Base-by-base conservation (phyloP, 257 asterid species). In the Handroanthus guayacan region DNA sequence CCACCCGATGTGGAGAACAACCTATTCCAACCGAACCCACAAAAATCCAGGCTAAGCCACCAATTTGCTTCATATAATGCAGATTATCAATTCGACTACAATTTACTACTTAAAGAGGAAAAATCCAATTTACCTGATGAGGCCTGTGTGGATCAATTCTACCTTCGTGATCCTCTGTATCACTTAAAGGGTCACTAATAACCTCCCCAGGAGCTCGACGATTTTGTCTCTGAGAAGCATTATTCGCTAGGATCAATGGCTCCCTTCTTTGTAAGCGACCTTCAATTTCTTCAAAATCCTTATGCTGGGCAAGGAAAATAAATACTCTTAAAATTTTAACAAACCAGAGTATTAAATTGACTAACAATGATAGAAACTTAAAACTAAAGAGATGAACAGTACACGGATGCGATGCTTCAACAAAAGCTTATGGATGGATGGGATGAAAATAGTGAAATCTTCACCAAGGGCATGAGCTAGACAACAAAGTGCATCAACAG, bases 381-480 rank as follows among this genome's bases (percentile, higher is more conserved):
- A 57, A 56, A 43, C 47, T 48, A 47, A 50, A 61, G 47, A 60
- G 54, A 72, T 39, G 75, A 76, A 39, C 41, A 39, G 60, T 87
- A 95, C 99, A 91, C 87, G 87, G 79, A 95, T 78, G 44, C 90
- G 91, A 89, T 95, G 91, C 84, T 89, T 95, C 84, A 83, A 75
- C 86, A 95, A 82, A 83, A 93, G 93, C 87, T 95, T 95, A 82
- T 86, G 97, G 79, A 93, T 90, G 70, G 99, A 93, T 45, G 93
- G 96, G 82, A 90, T 86, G 84, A 95, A 95, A 78, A 95, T 92
- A 62, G 97, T 76, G 84, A 95, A 95, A 82, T 93, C 97, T 81
- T 93, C 99, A 76, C 99, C 99, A 81, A 92, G 96, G 80, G 98
- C 89, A 82, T 92, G 94, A 84, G 98, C 99, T 56, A 95, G 87